A percentile compares a stretch with the other conserved stretches of the same genome.
Conservation (phyloP, 1,284 basidiomycete genomes). For the Vanrija sp. region DNA sequence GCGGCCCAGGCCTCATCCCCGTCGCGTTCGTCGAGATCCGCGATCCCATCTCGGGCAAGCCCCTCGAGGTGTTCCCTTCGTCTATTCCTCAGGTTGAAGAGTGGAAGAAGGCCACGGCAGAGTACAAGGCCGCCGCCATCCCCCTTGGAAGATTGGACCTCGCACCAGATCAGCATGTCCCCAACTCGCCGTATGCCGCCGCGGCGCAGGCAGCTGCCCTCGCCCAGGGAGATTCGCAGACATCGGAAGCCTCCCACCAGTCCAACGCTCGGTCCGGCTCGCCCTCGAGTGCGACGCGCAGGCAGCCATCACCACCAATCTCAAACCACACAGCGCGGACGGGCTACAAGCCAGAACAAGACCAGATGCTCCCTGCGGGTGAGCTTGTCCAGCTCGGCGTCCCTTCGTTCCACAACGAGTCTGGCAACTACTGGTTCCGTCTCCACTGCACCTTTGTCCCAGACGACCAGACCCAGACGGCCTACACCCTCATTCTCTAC, state of each 20-base stretch:
- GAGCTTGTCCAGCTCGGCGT: slow-evolving; percentile 84
- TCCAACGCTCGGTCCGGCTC: slow-evolving; percentile 1
- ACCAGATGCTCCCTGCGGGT: slow-evolving; percentile 63
- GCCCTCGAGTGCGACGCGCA: slow-evolving; percentile 1
- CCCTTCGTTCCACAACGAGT: slow-evolving; percentile 93
- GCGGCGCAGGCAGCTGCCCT: slow-evolving; percentile 5
- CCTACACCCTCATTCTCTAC: slow-evolving; percentile 83
- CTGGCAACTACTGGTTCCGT: slow-evolving; percentile 96
- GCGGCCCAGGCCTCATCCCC: slow-evolving; percentile 93
- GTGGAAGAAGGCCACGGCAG: slow-evolving; percentile 93
- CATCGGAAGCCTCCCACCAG: slow-evolving; percentile 3
- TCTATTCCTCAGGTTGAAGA: slow-evolving; percentile 92
- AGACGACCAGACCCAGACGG: slow-evolving; percentile 60
- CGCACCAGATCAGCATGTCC: slow-evolving; percentile 43
- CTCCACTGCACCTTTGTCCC: slow-evolving; percentile 85
- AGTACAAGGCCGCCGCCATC: slow-evolving; percentile 94
- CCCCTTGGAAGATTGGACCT: slow-evolving; percentile 85
- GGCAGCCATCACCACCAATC: slow-evolving; percentile 5
- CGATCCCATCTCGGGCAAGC: slow-evolving; percentile 77
- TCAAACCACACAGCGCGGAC: slow-evolving; percentile 12
- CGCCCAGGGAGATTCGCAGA: slow-evolving; percentile 10
- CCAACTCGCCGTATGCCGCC: slow-evolving; percentile 42
- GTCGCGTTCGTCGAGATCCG: slow-evolving; percentile 94
- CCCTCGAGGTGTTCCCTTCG: slow-evolving; percentile 64
- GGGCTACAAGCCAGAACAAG: slow-evolving; percentile 35